These are phyloP conservation scores for Tetrapisispora pingtungensis DNA, from an alignment of 805 yeast species.

Conservation along the genomic window DNA sequence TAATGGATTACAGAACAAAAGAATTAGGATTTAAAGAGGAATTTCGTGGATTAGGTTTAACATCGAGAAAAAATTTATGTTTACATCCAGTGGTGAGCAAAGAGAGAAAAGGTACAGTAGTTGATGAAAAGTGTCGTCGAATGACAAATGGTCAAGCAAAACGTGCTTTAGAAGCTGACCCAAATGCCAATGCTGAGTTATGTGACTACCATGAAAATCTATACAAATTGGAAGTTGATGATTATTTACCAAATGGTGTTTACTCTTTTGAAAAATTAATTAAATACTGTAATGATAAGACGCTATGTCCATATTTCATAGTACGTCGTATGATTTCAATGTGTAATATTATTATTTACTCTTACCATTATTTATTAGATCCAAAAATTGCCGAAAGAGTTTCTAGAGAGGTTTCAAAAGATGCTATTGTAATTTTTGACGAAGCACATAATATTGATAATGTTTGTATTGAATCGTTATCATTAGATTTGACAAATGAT, in stretches of 20 bases:
- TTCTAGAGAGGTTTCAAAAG: conserved; percentile 82
- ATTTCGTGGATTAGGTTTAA: conserved; percentile 86
- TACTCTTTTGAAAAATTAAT: conserved; percentile 83
- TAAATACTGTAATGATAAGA: conserved; percentile 64
- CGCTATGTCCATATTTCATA: conserved; percentile 92
- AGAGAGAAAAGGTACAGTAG: conserved; percentile 84
- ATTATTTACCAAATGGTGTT: conserved; percentile 85
- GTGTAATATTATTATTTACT: conserved; percentile 89
- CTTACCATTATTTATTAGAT: conserved; percentile 90
- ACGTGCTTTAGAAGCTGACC: conserved; percentile 50
- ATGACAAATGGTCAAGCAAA: conserved; percentile 87
- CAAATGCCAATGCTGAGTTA: conserved; percentile 44
- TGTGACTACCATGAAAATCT: conserved; percentile 90
- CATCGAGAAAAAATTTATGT: conserved; percentile 91
- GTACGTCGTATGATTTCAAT: conserved; percentile 95
- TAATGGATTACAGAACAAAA: conserved; percentile 77
- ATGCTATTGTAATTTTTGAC: conserved; percentile 89
- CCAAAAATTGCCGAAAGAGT: conserved; percentile 97
- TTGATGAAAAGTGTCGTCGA: conserved; percentile 92
- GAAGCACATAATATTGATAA: conserved; percentile 98
- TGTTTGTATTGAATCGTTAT: conserved; percentile 92
- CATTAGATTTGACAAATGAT: conserved; percentile 87
- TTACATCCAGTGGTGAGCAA: conserved; percentile 78
- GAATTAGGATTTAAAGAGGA: conserved; percentile 84
- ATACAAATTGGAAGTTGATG: conserved; percentile 76